Percentiles rank a stretch among this genome's conserved stretches.
These are phyloP conservation scores for Polytolypa hystricis DNA, from an alignment of 2,329 filamentous ascomycete genomes.

Conservation along the genomic window DNA sequence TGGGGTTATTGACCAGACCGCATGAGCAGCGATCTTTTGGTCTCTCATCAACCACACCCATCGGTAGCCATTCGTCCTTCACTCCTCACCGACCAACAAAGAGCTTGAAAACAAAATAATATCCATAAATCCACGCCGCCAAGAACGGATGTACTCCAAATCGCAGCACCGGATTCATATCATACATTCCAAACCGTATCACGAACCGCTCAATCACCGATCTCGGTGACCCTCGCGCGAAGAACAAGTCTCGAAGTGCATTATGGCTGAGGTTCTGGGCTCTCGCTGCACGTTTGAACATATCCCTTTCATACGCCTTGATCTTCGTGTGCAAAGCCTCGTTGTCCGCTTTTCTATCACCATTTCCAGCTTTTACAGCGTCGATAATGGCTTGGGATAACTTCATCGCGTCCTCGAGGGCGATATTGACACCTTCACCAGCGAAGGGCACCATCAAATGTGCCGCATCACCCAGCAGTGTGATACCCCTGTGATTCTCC, in stretches of 20 bases:
- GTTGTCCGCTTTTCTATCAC: not conserved
- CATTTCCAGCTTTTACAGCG: not conserved
- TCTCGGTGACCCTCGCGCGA: not conserved
- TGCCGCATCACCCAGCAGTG: conserved; percentile 21
- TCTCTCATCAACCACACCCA: too few relatives aligned
- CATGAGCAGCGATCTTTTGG: too few relatives aligned
- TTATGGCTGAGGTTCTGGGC: not conserved
- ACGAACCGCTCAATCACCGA: not conserved
- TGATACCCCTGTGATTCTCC: conserved; percentile 13
- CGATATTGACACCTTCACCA: conserved; percentile 21
- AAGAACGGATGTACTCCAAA: too few relatives aligned
- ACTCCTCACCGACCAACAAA: too few relatives aligned
- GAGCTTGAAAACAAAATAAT: too few relatives aligned
- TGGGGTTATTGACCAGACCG: too few relatives aligned
- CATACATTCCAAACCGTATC: not conserved
- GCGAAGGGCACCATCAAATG: conserved; percentile 22
- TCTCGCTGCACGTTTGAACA: too few relatives aligned
- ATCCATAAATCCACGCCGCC: too few relatives aligned
- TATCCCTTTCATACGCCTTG: too few relatives aligned
- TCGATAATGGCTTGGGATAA: not conserved
- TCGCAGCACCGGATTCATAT: too few relatives aligned
- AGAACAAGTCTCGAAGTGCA: not conserved
- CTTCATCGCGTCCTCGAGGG: conserved; percentile 18
- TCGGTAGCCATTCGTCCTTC: too few relatives aligned
- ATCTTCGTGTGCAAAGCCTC: too few relatives aligned